These are phyloP conservation scores for Colletotrichum lini DNA, from an alignment of 2,329 filamentous ascomycete genomes.

Conservation along the genomic window DNA sequence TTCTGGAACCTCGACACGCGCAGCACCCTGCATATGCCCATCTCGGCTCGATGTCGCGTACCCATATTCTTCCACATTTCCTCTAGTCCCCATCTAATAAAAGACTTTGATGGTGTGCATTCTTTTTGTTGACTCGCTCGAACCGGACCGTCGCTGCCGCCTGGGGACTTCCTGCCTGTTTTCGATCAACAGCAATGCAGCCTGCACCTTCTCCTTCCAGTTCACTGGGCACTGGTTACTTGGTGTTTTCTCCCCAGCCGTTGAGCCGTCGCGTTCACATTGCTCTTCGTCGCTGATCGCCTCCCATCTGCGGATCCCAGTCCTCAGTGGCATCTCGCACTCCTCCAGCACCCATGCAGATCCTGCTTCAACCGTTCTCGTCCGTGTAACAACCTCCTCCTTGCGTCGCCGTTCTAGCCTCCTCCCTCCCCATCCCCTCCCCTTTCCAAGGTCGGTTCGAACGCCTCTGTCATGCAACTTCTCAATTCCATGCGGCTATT, in stretches of 20 bases:
- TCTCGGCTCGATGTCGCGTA: not conserved
- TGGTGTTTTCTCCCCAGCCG: not conserved
- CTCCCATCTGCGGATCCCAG: not conserved
- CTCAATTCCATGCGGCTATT: constrained; percentile 20
- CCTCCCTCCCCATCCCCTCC: not conserved
- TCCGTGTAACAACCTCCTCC: constrained; percentile 23
- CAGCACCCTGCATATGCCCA: not conserved
- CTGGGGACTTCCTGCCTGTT: not conserved
- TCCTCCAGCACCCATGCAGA: constrained; percentile 18
- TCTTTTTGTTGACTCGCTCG: not conserved
- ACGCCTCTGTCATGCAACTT: constrained; percentile 31
- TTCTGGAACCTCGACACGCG: not conserved
- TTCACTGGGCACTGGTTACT: not conserved
- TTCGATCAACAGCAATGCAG: not conserved
- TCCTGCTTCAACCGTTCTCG: constrained; percentile 29
- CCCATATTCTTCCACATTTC: not conserved
- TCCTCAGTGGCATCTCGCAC: not conserved
- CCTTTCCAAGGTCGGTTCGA: not conserved
- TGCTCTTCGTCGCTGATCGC: not conserved
- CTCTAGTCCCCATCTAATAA: not conserved
- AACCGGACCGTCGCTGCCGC: not conserved
- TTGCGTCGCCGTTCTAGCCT: constrained; percentile 19
- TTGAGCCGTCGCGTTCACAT: not conserved
- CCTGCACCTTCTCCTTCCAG: not conserved
- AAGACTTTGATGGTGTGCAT: no score